Percentiles rank a stretch among this genome's conserved stretches.
Conservation (phyloP, 2,329 filamentous ascomycete species). For the Lasiodiplodia sp. region DNA sequence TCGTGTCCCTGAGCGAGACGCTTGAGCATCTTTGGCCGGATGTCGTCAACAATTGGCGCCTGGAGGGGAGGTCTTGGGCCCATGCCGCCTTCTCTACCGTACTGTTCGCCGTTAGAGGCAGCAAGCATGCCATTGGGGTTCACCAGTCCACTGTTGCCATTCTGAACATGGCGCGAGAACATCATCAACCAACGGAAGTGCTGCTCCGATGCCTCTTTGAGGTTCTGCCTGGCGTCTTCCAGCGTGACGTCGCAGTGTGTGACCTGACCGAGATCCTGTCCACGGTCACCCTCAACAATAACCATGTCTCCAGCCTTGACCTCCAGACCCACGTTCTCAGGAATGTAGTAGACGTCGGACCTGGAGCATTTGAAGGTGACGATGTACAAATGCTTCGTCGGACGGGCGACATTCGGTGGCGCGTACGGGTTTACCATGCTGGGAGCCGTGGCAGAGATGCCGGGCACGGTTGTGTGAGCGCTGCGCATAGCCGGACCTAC, state of each 20-base stretch:
- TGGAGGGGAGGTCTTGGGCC: conserved; percentile 69
- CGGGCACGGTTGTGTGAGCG: conserved; percentile 46
- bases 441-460: conserved; percentile 26
- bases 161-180: conserved; percentile 72
- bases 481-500: conserved; percentile 45
- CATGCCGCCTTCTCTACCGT: conserved; percentile 79
- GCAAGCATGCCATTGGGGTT: conserved; percentile 69
- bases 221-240: conserved; percentile 84
- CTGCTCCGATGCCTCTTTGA: conserved; percentile 91
- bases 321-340: conserved; percentile 90
- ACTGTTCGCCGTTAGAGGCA: conserved; percentile 68
- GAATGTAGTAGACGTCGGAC: conserved; percentile 95
- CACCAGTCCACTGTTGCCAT: conserved; percentile 41
- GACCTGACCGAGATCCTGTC: conserved; percentile 93
- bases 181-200: conserved; percentile 99
- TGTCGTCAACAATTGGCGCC: conserved; percentile 58
- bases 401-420: conserved; percentile 42
- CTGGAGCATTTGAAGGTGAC: conserved; percentile 96
- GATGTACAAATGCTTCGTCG: conserved; percentile 69
- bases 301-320: conserved; percentile 93
- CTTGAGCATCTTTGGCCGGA: conserved; percentile 97
- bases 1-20: conserved; percentile 91
- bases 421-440: conserved; percentile 42
- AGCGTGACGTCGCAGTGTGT: conserved; percentile 87
- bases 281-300: conserved; percentile 96